A percentile compares a stretch with the other conserved stretches of the same genome.
Evolutionary conservation across 73 alveolate species (phyloP).

Genomic region (Tetrahymena elliotti): DNA sequence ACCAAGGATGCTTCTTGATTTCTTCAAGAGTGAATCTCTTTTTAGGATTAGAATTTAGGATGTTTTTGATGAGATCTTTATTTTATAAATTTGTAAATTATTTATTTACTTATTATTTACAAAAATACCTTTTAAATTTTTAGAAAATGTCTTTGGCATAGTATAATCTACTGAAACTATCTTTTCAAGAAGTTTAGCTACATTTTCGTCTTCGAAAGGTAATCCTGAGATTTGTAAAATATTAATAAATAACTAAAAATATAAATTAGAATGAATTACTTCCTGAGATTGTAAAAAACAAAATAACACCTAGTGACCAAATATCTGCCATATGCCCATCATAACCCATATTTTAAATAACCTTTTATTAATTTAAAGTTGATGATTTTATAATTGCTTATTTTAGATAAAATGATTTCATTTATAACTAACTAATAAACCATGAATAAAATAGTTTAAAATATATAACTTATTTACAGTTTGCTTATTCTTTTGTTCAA

Average conservation of each 20-base stretch:
- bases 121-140: slow-evolving; percentile 9
- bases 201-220: slow-evolving; percentile 48
- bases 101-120: no score
- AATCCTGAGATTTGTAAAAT: not conserved
- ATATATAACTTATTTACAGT: no score
- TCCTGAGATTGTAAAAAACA: slow-evolving; percentile 35
- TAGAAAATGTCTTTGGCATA: slow-evolving; percentile 35
- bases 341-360: slow-evolving; percentile 25
- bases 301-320: slow-evolving; percentile 45
- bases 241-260: not conserved
- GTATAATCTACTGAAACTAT: slow-evolving; percentile 28
- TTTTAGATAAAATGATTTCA: no score
- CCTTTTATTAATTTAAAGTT: not conserved
- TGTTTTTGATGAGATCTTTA: not conserved
- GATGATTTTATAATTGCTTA: no score
- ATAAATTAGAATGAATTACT: not conserved
- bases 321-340: slow-evolving; percentile 55
- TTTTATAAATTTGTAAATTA: not conserved
- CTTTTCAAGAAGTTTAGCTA: slow-evolving; percentile 36
- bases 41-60: slow-evolving; percentile 24
- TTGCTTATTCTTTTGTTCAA: not conserved
- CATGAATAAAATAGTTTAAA: no score
- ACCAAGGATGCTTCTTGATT: slow-evolving; percentile 39
- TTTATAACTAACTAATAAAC: no score
- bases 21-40: slow-evolving; percentile 10